Percentiles rank a stretch among this genome's conserved stretches.
These are phyloP conservation scores for Oxytropis ochrocephala DNA, from an alignment of 306 rosid genomes.

Conservation along the genomic window DNA sequence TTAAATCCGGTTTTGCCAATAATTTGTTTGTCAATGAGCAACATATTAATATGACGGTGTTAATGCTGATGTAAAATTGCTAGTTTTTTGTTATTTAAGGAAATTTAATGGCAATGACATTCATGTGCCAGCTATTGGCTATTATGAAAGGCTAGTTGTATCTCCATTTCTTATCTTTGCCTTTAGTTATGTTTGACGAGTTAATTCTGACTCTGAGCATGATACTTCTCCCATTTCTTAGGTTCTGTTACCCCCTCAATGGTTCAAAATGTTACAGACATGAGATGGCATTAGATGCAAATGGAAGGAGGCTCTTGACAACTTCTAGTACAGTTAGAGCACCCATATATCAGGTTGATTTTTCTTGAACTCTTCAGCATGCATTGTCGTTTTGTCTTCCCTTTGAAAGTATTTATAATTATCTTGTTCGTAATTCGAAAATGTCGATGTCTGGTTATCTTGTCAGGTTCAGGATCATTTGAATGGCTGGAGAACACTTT, in stretches of 20 bases:
- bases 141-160: background rate
- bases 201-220: background rate
- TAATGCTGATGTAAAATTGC: no score
- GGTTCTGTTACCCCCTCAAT: conserved; percentile 59
- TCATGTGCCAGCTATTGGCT: no score
- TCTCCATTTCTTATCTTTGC: background rate
- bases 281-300: conserved; percentile 93
- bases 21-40: no score
- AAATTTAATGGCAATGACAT: no score
- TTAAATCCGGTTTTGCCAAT: no score
- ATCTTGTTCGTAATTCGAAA: background rate
- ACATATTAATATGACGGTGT: no score
- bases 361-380: background rate
- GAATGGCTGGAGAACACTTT: conserved; percentile 71
- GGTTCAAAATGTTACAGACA: conserved; percentile 58
- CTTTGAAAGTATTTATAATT: background rate
- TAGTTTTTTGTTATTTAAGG: no score
- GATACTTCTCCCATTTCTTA: conserved; percentile 16
- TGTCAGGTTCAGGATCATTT: conserved; percentile 62
- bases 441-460: background rate
- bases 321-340: conserved; percentile 78
- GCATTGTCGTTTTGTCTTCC: background rate
- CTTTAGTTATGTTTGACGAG: conserved; percentile 1
- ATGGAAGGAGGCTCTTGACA: conserved; percentile 72
- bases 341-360: conserved; percentile 84